Percentiles rank a stretch among this genome's conserved stretches.
phyloP scores from a whole-genome alignment of 345 rosid species.

The Abelmoschus esculentus region DNA sequence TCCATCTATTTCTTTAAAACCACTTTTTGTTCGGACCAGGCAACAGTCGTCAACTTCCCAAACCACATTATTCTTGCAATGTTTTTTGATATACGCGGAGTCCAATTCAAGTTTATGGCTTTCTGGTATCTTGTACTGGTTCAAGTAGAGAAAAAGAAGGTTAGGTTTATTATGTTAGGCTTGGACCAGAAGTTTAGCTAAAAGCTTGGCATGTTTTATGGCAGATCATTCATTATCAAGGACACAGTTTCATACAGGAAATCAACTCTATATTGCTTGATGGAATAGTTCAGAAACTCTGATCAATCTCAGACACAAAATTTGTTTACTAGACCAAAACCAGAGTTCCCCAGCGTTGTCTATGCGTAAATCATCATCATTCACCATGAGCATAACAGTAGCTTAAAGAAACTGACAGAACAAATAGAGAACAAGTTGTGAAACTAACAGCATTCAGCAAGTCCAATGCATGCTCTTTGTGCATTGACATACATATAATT shows the following conservation, averaged over 20 bases:
- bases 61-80: not conserved
- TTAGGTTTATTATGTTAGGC: slow-evolving; percentile 7
- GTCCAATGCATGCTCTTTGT: not conserved
- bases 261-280: too few species aligned
- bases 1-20: not conserved
- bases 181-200: not conserved
- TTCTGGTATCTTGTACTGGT: too few species aligned
- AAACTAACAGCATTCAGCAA: not conserved
- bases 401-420: slow-evolving; percentile 13
- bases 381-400: slow-evolving; percentile 3
- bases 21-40: slow-evolving; percentile 9
- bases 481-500: slow-evolving; percentile 2
- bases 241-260: too few species aligned
- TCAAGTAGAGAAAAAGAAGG: not conserved
- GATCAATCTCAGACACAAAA: not conserved
- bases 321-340: not conserved
- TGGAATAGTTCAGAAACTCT: not conserved
- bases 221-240: too few species aligned
- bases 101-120: too few species aligned
- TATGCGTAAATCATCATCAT: slow-evolving; percentile 7
- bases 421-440: not conserved
- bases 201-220: not conserved
- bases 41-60: not conserved
- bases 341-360: not conserved
- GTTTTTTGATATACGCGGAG: too few species aligned